A percentile compares a stretch with the other conserved stretches of the same genome.
Evolutionary conservation across 192 early-diverging fungal genomes (phyloP).

Genomic region (Martensiomyces pterosporus): DNA sequence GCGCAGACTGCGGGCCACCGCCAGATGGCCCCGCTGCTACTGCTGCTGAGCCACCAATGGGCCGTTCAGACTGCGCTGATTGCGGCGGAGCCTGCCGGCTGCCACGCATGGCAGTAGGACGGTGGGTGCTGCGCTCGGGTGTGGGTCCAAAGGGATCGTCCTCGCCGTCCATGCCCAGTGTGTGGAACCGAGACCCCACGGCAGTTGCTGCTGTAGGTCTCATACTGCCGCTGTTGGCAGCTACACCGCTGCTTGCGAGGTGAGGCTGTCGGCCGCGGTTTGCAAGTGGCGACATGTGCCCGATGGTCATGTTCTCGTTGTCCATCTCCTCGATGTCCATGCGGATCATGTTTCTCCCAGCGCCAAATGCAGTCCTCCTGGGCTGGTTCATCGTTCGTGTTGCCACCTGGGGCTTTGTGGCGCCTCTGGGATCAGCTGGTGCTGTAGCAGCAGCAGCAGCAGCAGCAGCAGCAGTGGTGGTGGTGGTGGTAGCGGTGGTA

Average conservation of each 20-base stretch:
- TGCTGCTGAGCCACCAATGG: background rate
- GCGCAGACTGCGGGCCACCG: conserved; percentile 3
- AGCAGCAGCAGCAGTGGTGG: background rate
- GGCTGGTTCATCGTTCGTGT: conserved; percentile 16
- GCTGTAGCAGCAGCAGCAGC: background rate
- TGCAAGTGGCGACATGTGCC: conserved; percentile 42
- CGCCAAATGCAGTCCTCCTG: conserved; percentile 32
- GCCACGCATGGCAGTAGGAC: background rate
- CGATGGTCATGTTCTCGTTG: conserved; percentile 45
- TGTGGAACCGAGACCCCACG: conserved; percentile 12
- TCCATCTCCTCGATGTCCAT: conserved; percentile 35
- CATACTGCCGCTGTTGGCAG: no score
- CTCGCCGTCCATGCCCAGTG: conserved; percentile 20
- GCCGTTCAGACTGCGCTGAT: conserved; percentile 14
- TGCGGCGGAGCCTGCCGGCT: conserved; percentile 2
- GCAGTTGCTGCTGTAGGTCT: conserved; percentile 7
- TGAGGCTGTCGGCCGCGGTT: no score
- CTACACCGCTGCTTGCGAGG: background rate
- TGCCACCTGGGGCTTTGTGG: no score
- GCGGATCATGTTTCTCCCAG: conserved; percentile 5
- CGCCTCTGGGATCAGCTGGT: no score
- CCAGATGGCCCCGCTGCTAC: no score
- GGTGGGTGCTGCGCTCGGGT: conserved; percentile 8
- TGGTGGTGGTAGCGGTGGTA: background rate
- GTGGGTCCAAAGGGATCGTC: conserved; percentile 47